phyloP scores from a whole-genome alignment of 768 basidiomycete species.

The Cystofilobasidium ferigula region DNA sequence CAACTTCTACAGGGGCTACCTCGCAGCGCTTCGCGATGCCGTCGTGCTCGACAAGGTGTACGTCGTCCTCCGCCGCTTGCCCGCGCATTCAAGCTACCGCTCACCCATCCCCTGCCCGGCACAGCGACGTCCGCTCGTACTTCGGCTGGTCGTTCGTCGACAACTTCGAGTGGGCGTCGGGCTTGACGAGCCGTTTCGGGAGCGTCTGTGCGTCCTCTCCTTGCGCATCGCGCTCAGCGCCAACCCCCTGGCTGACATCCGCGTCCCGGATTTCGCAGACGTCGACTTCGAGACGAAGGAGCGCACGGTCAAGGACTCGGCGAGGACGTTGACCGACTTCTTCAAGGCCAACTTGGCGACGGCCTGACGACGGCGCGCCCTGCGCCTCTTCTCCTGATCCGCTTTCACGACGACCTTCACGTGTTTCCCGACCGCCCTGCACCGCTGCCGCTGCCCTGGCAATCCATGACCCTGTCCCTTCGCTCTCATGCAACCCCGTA shows the following conservation, averaged over 20 bases:
- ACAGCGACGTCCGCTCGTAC: constrained; percentile 11
- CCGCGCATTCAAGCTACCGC: neutral
- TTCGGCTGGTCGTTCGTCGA: constrained; percentile 18
- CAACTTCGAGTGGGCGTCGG: constrained; percentile 23
- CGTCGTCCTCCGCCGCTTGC: constrained; percentile 42
- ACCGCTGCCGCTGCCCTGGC: no score
- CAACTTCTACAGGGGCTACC: constrained; percentile 55
- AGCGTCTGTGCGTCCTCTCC: constrained; percentile 42
- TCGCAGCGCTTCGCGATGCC: constrained; percentile 48
- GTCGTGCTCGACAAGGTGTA: constrained; percentile 55
- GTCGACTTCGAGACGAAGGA: constrained; percentile 60
- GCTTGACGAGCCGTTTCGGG: constrained; percentile 49
- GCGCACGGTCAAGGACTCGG: constrained; percentile 55
- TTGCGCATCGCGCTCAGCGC: neutral
- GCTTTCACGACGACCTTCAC: no score
- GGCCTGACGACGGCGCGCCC: neutral
- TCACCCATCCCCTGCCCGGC: no score
- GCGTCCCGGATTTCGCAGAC: constrained; percentile 34
- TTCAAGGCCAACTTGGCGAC: constrained; percentile 5
- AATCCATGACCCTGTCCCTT: no score
- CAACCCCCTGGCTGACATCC: neutral
- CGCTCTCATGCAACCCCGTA: no score
- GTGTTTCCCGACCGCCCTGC: no score
- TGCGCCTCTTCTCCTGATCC: no score
- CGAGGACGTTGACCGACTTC: constrained; percentile 43